Evolutionary conservation across 805 yeast genomes (phyloP), one percentile per base, ranked within the genome.

Genomic region (Yamadazyma tumulicola): DNA sequence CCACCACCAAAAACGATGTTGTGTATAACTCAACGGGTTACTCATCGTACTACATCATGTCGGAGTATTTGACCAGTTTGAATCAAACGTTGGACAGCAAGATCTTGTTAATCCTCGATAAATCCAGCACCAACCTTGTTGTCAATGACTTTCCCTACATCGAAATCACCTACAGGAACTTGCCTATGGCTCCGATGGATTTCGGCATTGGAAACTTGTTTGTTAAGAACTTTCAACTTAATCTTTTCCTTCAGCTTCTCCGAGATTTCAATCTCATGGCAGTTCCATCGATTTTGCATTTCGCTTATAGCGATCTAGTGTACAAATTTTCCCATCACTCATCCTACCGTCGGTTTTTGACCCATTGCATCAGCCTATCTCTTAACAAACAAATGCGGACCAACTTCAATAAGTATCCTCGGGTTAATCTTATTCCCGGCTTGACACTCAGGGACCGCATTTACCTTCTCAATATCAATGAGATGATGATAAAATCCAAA

Each of bases 51-150:
- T 49, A 45, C 5, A 34, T 39, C 8, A 38, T 55, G 21, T 31
- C 36, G 5, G 31, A 40, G 10, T 55, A 51, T 28, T 34, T 57
- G 9, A 28, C 26, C 7, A 18, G 37, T 11, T 36, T 54, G 26
- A 52, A 54, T 34, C 23, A 28, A 3, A 31, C 35, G 9, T 31
- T 56, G n/a, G 27, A 29, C 4, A 11, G 24, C 1, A 29, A 41
- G 14, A 43, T 54, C 22, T 41, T 43, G 6, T 18, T 57, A 3
- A 27, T 56, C 4, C 23, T 52, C 6, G 43, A 47, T 31, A 44
- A 45, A 20, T 38, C 44, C 14, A 38, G 46, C 32, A 27, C 32
- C 20, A 41, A 42, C 43, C 32, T 40, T 14, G 12, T 36, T 4
- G 4, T 21, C 10, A 13, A 25, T 3, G 20, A 19, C 4, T 37